Percentiles rank a stretch among this genome's conserved stretches.
phyloP scores from a whole-genome alignment of 1,284 basidiomycete genomes.

The Rhodofomes roseus region DNA sequence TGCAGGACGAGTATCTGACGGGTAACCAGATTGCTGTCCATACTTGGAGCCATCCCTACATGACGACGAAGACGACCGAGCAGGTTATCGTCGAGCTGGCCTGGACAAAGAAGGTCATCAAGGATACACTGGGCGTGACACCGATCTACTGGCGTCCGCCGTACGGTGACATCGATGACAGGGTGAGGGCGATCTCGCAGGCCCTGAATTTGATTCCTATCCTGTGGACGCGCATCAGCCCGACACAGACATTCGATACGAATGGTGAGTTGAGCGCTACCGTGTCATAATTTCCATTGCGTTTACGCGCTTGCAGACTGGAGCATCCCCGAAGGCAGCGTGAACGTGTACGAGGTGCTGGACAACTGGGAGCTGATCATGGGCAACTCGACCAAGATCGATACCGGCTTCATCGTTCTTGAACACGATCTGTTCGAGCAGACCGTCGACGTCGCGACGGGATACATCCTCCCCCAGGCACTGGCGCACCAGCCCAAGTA shows the following conservation, averaged over 20 bases:
- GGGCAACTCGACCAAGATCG: conserved; percentile 42
- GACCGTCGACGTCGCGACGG: conserved; percentile 65
- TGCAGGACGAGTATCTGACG: conserved; percentile 70
- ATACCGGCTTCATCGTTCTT: conserved; percentile 69
- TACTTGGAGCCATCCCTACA: conserved; percentile 62
- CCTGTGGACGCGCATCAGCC: conserved; percentile 64
- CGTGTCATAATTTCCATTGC: neutral
- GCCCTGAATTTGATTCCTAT: conserved; percentile 68
- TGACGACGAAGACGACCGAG: conserved; percentile 80
- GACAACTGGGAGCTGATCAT: conserved; percentile 66
- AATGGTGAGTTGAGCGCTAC: conserved; percentile 40
- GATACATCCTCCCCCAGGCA: conserved; percentile 68
- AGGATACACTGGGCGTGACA: conserved; percentile 71
- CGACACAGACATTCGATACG: conserved; percentile 61
- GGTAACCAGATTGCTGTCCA: conserved; percentile 71
- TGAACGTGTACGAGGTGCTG: conserved; percentile 54
- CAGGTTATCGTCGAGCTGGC: conserved; percentile 86
- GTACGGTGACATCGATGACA: conserved; percentile 72
- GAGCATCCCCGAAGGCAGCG: conserved; percentile 65
- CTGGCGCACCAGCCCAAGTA: conserved; percentile 57
- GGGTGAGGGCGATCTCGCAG: conserved; percentile 73
- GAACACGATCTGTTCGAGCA: conserved; percentile 73
- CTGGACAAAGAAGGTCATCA: conserved; percentile 84
- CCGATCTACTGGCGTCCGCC: conserved; percentile 66
- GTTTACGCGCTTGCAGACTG: conserved; percentile 48